Evolutionary conservation across 2,329 filamentous ascomycete genomes (phyloP).

Genomic region (Fusarium goolgardi): DNA sequence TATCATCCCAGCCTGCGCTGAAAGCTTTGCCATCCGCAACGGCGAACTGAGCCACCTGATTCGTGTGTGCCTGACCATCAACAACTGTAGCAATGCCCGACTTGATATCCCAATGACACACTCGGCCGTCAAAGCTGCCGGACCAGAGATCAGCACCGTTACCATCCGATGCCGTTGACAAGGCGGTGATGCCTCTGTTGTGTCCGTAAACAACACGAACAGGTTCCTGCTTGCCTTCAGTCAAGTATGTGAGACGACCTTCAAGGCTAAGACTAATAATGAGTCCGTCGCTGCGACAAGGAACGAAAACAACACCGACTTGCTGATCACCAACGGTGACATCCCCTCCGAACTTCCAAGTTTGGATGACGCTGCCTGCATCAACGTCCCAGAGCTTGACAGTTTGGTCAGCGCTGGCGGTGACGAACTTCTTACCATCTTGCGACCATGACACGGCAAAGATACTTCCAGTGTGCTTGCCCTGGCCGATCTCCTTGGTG

Average conservation of each 20-base stretch:
- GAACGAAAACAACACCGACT: constrained; percentile 91
- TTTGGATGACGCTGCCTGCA: constrained; percentile 78
- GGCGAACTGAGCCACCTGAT: constrained; percentile 84
- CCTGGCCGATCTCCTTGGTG: constrained; percentile 79
- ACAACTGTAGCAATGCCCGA: constrained; percentile 76
- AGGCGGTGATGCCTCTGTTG: constrained; percentile 88
- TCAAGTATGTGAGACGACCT: constrained; percentile 90
- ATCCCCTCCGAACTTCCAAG: constrained; percentile 86
- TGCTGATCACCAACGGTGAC: constrained; percentile 86
- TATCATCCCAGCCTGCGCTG: constrained; percentile 95
- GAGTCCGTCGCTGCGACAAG: constrained; percentile 82
- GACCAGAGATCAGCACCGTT: constrained; percentile 80
- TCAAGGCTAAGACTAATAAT: constrained; percentile 90
- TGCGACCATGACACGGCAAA: constrained; percentile 91
- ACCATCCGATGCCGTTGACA: constrained; percentile 60
- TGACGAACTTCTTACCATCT: constrained; percentile 88
- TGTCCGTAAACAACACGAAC: constrained; percentile 84
- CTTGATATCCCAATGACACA: constrained; percentile 84
- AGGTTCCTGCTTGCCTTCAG: constrained; percentile 76
- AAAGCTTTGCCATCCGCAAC: constrained; percentile 73
- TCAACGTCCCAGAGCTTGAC: constrained; percentile 95
- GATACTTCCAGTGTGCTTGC: constrained; percentile 91
- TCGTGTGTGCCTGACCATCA: constrained; percentile 85
- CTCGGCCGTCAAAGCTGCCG: constrained; percentile 90
- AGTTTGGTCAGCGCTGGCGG: constrained; percentile 92